These are phyloP conservation scores for Aspergillus sclerotioniger DNA, from an alignment of 495 filamentous ascomycete species.

Conservation along the genomic window DNA sequence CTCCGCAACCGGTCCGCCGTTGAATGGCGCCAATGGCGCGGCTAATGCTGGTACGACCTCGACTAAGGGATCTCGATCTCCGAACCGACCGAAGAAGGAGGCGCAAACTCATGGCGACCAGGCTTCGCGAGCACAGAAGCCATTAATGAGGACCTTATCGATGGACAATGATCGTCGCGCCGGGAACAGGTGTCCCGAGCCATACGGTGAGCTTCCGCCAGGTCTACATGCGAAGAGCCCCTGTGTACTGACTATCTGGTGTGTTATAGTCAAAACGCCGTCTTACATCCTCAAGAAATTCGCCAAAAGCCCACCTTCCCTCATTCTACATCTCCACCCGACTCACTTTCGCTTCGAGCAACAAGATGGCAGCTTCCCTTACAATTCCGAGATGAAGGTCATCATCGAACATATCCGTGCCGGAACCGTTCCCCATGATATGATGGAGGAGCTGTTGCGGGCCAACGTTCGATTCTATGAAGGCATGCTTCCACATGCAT, in stretches of 20 bases:
- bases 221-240: neutral
- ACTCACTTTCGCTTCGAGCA: conserved; percentile 90
- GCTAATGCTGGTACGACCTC: conserved; percentile 31
- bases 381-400: conserved; percentile 85
- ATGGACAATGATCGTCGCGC: conserved; percentile 35
- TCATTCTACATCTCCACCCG: conserved; percentile 81
- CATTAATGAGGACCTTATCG: conserved; percentile 30
- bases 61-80: conserved; percentile 45
- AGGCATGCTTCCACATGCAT: conserved; percentile 43
- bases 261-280: conserved; percentile 61
- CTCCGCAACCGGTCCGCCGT: conserved; percentile 20
- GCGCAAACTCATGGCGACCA: conserved; percentile 46
- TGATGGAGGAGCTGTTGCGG: conserved; percentile 66
- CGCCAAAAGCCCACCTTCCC: conserved; percentile 69
- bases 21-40: conserved; percentile 44
- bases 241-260: neutral
- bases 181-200: conserved; percentile 45
- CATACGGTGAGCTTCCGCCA: conserved; percentile 42
- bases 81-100: conserved; percentile 54
- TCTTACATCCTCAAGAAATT: conserved; percentile 82
- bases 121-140: conserved; percentile 30
- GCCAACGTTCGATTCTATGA: conserved; percentile 84
- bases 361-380: conserved; percentile 87
- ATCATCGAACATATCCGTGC: conserved; percentile 73
- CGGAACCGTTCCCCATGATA: conserved; percentile 69